These are phyloP conservation scores for Boletus subcaerulescens DNA, from an alignment of 768 basidiomycete genomes.

Conservation along the genomic window DNA sequence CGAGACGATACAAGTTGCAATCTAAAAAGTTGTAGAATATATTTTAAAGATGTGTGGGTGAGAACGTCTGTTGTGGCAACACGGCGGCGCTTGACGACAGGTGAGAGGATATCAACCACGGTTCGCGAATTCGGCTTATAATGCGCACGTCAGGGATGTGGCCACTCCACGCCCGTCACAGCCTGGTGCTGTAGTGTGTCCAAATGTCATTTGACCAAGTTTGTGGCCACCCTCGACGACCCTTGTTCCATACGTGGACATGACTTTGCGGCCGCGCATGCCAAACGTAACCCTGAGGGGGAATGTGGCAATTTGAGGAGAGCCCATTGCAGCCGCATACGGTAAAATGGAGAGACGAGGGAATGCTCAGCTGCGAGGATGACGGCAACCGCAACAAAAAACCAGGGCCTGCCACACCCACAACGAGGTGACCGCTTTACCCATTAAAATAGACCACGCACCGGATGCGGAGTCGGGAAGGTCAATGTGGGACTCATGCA, in stretches of 20 bases:
- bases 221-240: slow-evolving; percentile 3
- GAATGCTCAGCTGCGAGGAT: slow-evolving; percentile 1
- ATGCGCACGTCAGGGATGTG: slow-evolving; percentile 6
- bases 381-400: slow-evolving; percentile 16
- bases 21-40: not conserved
- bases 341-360: slow-evolving; percentile 8
- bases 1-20: not conserved
- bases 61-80: not conserved
- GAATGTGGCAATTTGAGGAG: not conserved
- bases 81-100: slow-evolving; percentile 1
- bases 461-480: not conserved
- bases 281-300: slow-evolving; percentile 1
- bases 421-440: slow-evolving; percentile 1
- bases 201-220: slow-evolving; percentile 5
- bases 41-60: slow-evolving; percentile 1
- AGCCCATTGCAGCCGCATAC: slow-evolving; percentile 5
- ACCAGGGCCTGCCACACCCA: slow-evolving; percentile 15
- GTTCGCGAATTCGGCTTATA: not conserved
- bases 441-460: slow-evolving; percentile 2
- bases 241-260: slow-evolving; percentile 10
- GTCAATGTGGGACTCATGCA: slow-evolving; percentile 1
- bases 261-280: slow-evolving; percentile 15
- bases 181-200: not conserved
- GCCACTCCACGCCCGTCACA: not conserved
- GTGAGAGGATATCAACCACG: slow-evolving; percentile 11